Evolutionary conservation across 345 rosid species (phyloP), one percentile per base, ranked within the genome.

Genomic region (Populus simonii): DNA sequence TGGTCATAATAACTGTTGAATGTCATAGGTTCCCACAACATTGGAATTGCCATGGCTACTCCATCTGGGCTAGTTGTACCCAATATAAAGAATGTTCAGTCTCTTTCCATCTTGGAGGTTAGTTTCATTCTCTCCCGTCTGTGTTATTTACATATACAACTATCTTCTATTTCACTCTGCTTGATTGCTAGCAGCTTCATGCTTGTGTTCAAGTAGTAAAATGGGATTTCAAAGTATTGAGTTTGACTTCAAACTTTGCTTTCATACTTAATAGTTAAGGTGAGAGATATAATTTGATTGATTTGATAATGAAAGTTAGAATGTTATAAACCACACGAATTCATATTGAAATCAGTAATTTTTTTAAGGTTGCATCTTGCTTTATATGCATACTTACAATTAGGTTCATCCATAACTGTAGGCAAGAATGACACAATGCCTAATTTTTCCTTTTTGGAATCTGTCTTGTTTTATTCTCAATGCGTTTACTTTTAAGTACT

Each of bases 11-110:
- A 68, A 2, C 76, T 63, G 33, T 57, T 79, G 73, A 61, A 71
- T 78, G 6, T 73, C 68, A 18, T 77, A 94, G 98, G 97, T 66
- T 92, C 96, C 39, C 99, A 93, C 82, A 92, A 95, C 73, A 90
- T 95, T 74, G 99, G 99, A 78, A 87, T 95, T 79, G 99, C 99
- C 53, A 95, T 95, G 96, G 97, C 96, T 84, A 93, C 97, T 75
- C 91, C 94, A 41, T 74, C 80, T 61, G 99, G 99, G 13, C 90
- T 95, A 9, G 98, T 90, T 9, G 99, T 93, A 68, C 99, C 99
- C 3, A 93, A 91, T 81, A 88, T 95, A 81, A 95, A 93, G 91
- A 95, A 93, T 85, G 96, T 91, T 71, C 96, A 92, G 80, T 82
- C 91, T 67, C 90, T 91, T 75, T 92, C 97, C 66, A 75, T 93